A percentile compares a stretch with the other conserved stretches of the same genome.
phyloP scores from a whole-genome alignment of 257 asterid genomes.

The Petunia axillaris region DNA sequence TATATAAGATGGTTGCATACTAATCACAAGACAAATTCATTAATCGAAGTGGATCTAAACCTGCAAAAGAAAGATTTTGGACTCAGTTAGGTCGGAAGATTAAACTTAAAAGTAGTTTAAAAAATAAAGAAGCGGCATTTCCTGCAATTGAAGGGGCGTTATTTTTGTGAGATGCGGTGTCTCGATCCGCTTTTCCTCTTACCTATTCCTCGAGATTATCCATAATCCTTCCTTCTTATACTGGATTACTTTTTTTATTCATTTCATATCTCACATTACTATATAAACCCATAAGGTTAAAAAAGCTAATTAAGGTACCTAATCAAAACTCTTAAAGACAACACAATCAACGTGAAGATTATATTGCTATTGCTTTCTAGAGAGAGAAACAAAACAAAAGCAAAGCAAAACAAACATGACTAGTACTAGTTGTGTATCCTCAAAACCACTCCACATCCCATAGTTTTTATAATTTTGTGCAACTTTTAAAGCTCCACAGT shows the following conservation, averaged over 20 bases:
- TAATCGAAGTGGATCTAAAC: too few relatives aligned
- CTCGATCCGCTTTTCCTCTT: background rate
- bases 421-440: background rate
- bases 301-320: background rate
- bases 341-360: background rate
- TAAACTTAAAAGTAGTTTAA: background rate
- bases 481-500: too few relatives aligned
- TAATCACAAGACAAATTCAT: too few relatives aligned
- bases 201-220: background rate
- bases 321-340: background rate
- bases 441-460: background rate
- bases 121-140: constrained; percentile 1
- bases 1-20: too few relatives aligned
- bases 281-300: background rate
- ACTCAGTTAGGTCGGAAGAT: too few relatives aligned
- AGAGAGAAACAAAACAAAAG: background rate
- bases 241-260: too few relatives aligned
- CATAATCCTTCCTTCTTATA: background rate
- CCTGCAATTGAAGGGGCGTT: background rate
- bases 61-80: too few relatives aligned
- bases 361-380: background rate
- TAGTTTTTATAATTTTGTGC: background rate
- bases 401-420: background rate
- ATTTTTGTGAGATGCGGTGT: constrained; percentile 9
- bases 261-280: too few relatives aligned